Conservation (phyloP, 2,329 filamentous ascomycete genomes). For the Cladosporium colombiae region DNA sequence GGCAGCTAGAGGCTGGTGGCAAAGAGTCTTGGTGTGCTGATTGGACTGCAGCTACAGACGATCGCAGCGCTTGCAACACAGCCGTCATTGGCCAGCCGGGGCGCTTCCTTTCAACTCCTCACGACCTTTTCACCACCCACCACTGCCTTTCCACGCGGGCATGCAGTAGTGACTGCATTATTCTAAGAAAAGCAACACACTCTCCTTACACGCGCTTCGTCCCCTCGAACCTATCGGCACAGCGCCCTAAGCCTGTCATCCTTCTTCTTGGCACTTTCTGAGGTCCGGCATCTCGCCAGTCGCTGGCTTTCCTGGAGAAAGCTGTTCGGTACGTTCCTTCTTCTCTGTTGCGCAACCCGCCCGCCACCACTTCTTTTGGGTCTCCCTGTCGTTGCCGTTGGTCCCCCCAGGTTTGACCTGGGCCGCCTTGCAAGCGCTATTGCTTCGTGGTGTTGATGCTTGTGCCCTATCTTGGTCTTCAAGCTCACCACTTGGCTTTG, state of each 20-base stretch:
- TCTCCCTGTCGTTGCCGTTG: slow-evolving; percentile 23
- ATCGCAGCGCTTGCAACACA: slow-evolving; percentile 16
- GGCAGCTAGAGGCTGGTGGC: slow-evolving; percentile 8
- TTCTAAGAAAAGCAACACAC: slow-evolving; percentile 34
- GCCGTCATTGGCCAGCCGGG: slow-evolving; percentile 13
- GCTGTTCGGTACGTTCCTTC: slow-evolving; percentile 35
- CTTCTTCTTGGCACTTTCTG: slow-evolving; percentile 33
- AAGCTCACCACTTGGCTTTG: slow-evolving; percentile 8
- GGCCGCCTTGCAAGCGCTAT: slow-evolving; percentile 31
- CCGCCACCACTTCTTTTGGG: slow-evolving; percentile 23
- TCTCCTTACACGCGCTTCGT: slow-evolving; percentile 21
- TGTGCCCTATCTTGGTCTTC: slow-evolving; percentile 16
- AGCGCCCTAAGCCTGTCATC: slow-evolving; percentile 29
- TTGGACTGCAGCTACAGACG: slow-evolving; percentile 13
- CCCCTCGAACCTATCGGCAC: slow-evolving; percentile 24
- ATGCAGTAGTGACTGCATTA: slow-evolving; percentile 30
- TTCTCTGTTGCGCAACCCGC: slow-evolving; percentile 26
- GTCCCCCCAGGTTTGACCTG: slow-evolving; percentile 16
- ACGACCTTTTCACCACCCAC: slow-evolving; percentile 17
- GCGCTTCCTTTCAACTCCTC: slow-evolving; percentile 14
- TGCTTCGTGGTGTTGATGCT: slow-evolving; percentile 21
- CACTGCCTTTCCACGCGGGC: slow-evolving; percentile 26
- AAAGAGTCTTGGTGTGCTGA: slow-evolving; percentile 18
- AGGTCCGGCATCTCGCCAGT: slow-evolving; percentile 38
- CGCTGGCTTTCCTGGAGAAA: slow-evolving; percentile 36